phyloP scores from a whole-genome alignment of 768 basidiomycete species.

The Lactarius hatsudake region DNA sequence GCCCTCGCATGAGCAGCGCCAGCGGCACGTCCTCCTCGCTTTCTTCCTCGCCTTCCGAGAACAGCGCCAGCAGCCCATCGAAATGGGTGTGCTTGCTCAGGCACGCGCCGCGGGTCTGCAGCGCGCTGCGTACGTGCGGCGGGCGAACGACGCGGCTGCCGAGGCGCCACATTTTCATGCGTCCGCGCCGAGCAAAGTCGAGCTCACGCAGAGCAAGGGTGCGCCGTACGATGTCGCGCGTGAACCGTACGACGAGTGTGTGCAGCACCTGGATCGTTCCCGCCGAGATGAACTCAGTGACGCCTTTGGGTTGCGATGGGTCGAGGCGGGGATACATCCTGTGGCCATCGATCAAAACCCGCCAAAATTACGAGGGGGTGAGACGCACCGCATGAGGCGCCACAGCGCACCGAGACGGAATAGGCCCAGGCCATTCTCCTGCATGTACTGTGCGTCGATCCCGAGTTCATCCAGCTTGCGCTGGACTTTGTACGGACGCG shows the following conservation, averaged over 20 bases:
- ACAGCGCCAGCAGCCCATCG: constrained; percentile 32
- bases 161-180: constrained; percentile 58
- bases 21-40: constrained; percentile 22
- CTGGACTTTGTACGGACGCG: constrained; percentile 45
- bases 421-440: constrained; percentile 44
- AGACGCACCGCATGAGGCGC: constrained; percentile 43
- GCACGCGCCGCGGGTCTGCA: constrained; percentile 42
- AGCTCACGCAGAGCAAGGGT: constrained; percentile 56
- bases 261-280: constrained; percentile 48
- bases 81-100: constrained; percentile 44
- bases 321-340: constrained; percentile 36
- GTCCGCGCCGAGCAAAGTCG: constrained; percentile 54
- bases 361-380: neutral
- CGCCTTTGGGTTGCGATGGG: constrained; percentile 23
- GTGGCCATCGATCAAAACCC: neutral
- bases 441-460: constrained; percentile 45
- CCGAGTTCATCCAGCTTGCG: constrained; percentile 42
- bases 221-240: constrained; percentile 48
- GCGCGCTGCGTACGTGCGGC: constrained; percentile 46
- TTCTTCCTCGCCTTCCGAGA: constrained; percentile 17
- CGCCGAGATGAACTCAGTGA: constrained; percentile 42
- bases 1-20: constrained; percentile 4
- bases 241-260: constrained; percentile 38
- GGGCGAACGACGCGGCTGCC: constrained; percentile 37
- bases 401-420: constrained; percentile 44